A percentile compares a stretch with the other conserved stretches of the same genome.
Conservation (phyloP, 768 basidiomycete species). For the Rubroboletus pulcherrimus region DNA sequence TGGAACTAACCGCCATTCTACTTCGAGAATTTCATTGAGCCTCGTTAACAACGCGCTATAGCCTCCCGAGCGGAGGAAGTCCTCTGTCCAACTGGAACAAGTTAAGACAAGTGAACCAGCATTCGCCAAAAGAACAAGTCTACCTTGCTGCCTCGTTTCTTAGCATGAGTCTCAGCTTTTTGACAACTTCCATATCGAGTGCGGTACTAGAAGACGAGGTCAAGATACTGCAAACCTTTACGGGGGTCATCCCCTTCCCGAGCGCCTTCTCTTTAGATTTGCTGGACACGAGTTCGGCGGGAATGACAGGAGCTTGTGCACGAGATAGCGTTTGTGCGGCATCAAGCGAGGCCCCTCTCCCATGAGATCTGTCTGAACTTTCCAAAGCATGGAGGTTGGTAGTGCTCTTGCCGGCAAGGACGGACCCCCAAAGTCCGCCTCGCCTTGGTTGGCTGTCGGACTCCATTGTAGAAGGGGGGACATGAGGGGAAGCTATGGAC, state of each 20-base stretch:
- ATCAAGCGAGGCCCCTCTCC: slow-evolving; percentile 63
- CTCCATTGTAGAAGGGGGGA: slow-evolving; percentile 36
- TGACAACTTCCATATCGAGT: slow-evolving; percentile 83
- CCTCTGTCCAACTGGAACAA: slow-evolving; percentile 75
- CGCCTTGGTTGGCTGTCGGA: slow-evolving; percentile 32
- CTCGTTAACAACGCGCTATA: slow-evolving; percentile 81
- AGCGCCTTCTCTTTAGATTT: slow-evolving; percentile 51
- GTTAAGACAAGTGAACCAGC: neutral
- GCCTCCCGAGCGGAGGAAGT: slow-evolving; percentile 79
- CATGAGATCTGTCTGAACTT: slow-evolving; percentile 39
- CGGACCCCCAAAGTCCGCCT: slow-evolving; percentile 23
- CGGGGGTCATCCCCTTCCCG: slow-evolving; percentile 56
- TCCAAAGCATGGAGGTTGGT: slow-evolving; percentile 27
- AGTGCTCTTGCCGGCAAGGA: slow-evolving; percentile 30
- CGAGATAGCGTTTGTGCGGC: slow-evolving; percentile 48
- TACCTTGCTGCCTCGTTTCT: slow-evolving; percentile 90
- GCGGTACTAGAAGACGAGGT: slow-evolving; percentile 62
- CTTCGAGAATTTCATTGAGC: slow-evolving; percentile 85
- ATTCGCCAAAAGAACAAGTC: slow-evolving; percentile 11
- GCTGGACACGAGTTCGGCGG: slow-evolving; percentile 34
- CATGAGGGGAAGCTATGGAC: slow-evolving; percentile 54
- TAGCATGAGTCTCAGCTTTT: slow-evolving; percentile 81
- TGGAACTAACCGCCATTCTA: slow-evolving; percentile 89
- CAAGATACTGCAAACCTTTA: slow-evolving; percentile 64
- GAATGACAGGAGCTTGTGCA: slow-evolving; percentile 46